A percentile compares a stretch with the other conserved stretches of the same genome.
These are phyloP conservation scores for Suillus decipiens DNA, from an alignment of 768 basidiomycete species.

Conservation along the genomic window DNA sequence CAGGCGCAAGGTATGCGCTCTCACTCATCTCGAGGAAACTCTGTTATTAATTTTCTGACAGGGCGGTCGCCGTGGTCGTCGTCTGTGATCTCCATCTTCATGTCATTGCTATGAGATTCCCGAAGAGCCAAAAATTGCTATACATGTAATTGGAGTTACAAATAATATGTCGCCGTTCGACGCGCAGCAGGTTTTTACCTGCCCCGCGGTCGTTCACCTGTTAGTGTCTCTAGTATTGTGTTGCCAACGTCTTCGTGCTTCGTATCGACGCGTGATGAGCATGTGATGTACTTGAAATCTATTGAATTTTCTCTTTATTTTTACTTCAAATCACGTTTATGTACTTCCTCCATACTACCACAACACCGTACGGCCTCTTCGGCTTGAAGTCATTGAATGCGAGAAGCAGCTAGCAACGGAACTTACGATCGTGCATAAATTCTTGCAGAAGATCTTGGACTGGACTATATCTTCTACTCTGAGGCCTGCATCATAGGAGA, in stretches of 20 bases:
- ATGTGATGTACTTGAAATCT: constrained; percentile 14
- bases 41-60: constrained; percentile 29
- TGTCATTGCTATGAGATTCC: constrained; percentile 15
- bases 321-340: not conserved
- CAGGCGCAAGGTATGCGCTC: constrained; percentile 79
- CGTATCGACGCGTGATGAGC: constrained; percentile 1
- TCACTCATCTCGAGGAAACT: not conserved
- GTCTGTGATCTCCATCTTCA: constrained; percentile 56
- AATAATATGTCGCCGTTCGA: constrained; percentile 80
- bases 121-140: constrained; percentile 24
- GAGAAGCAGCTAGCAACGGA: constrained; percentile 37
- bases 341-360: not conserved
- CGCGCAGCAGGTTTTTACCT: constrained; percentile 78
- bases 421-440: constrained; percentile 55
- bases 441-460: constrained; percentile 61
- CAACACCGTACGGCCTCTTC: not conserved
- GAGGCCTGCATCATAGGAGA: constrained; percentile 60
- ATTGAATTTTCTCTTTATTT: not conserved
- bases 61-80: constrained; percentile 99
- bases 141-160: constrained; percentile 37
- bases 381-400: not conserved
- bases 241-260: constrained; percentile 8
- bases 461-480: constrained; percentile 65
- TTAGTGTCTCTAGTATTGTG: constrained; percentile 13
- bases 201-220: constrained; percentile 72